Conservation (phyloP, 2,329 filamentous ascomycete genomes). For the Teratosphaeria viscida region DNA sequence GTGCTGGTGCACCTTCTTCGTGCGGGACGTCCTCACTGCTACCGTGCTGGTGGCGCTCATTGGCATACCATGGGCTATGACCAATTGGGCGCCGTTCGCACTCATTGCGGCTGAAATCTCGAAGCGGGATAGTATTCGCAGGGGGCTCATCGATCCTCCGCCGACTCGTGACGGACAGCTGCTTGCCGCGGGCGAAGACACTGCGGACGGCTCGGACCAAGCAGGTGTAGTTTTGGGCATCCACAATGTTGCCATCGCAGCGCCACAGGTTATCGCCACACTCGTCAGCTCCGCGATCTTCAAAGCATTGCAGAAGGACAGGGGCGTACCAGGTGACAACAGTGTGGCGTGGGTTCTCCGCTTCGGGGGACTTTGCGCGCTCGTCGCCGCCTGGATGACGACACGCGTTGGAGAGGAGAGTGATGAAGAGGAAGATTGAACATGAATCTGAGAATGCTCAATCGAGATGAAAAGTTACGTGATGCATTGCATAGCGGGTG, state of each 20-base stretch:
- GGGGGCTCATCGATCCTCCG: constrained; percentile 35
- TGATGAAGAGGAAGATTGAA: not conserved
- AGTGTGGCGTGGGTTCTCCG: constrained; percentile 81
- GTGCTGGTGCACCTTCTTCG: constrained; percentile 76
- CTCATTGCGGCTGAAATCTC: constrained; percentile 90
- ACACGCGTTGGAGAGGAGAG: constrained; percentile 3
- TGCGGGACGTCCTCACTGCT: constrained; percentile 58
- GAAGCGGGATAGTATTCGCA: constrained; percentile 60
- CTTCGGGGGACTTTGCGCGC: constrained; percentile 67
- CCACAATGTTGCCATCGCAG: constrained; percentile 88
- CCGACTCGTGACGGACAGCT: constrained; percentile 28
- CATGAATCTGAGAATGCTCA: not conserved
- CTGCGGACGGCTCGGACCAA: constrained; percentile 54
- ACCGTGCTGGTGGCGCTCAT: constrained; percentile 70
- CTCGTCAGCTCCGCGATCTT: constrained; percentile 78
- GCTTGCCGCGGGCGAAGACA: constrained; percentile 38
- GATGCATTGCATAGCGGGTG: not conserved
- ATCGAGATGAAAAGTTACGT: not conserved
- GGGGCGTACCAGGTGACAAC: constrained; percentile 72
- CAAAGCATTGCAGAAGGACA: constrained; percentile 72
- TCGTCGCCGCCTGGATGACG: constrained; percentile 51
- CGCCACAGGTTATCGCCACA: constrained; percentile 84
- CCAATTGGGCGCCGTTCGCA: constrained; percentile 89
- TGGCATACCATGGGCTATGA: constrained; percentile 85
- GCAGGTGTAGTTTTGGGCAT: constrained; percentile 87